phyloP scores from a whole-genome alignment of 1,139 yeast genomes.

The Groenewaldozyma auringiensis region DNA sequence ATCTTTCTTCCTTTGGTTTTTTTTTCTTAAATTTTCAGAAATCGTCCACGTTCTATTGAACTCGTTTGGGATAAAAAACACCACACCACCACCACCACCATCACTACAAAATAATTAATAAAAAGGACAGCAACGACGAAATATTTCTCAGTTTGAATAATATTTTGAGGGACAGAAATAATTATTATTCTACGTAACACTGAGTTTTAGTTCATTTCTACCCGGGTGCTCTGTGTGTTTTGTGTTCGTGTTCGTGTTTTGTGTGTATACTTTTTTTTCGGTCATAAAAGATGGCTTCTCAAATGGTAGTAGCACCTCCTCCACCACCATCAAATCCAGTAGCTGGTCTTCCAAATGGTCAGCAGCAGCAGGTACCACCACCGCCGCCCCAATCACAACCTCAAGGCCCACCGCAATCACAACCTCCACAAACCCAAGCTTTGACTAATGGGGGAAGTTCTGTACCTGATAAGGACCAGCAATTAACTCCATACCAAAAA shows the following conservation, averaged over 20 bases:
- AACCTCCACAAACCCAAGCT: constrained; percentile 17
- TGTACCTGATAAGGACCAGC: constrained; percentile 25
- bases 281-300: constrained; percentile 9
- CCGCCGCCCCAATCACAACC: constrained; percentile 14
- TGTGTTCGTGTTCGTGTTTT: too few relatives aligned
- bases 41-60: neutral
- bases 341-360: constrained; percentile 7
- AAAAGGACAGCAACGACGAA: neutral
- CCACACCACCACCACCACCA: neutral
- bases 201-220: neutral
- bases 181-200: neutral
- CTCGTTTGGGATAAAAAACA: too few relatives aligned
- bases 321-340: constrained; percentile 9
- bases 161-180: neutral
- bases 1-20: neutral
- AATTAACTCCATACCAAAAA: constrained; percentile 40
- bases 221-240: too few relatives aligned
- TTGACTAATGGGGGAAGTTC: constrained; percentile 17
- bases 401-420: constrained; percentile 12
- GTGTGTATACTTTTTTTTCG: too few relatives aligned
- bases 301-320: constrained; percentile 10
- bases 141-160: neutral
- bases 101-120: neutral
- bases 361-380: constrained; percentile 10
- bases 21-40: neutral